phyloP scores from a whole-genome alignment of 352 stramenopile species.

The Globisporangium uncinulatum region DNA sequence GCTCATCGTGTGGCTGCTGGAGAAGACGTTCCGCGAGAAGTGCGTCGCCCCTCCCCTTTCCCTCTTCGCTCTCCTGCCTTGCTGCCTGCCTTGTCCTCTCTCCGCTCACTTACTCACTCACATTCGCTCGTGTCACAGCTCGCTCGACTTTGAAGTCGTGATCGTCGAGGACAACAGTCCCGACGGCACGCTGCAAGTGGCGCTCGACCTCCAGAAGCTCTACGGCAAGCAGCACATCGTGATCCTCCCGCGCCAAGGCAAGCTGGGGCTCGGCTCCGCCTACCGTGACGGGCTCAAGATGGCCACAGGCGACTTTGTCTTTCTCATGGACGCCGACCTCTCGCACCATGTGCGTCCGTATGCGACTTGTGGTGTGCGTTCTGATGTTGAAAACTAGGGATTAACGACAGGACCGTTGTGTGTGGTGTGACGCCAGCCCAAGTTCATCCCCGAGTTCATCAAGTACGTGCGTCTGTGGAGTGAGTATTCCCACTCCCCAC shows the following conservation, averaged over 20 bases:
- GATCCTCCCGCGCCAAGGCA: slow-evolving; percentile 93
- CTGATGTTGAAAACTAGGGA: no score
- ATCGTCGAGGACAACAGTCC: slow-evolving; percentile 98
- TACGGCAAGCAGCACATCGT: slow-evolving; percentile 90
- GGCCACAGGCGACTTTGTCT: slow-evolving; percentile 90
- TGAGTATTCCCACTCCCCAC: not conserved
- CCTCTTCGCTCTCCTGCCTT: no score
- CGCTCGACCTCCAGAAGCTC: slow-evolving; percentile 85
- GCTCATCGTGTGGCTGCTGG: slow-evolving; percentile 96
- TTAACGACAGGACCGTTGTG: not conserved
- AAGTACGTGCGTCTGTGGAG: slow-evolving; percentile 22
- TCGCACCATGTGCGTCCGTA: slow-evolving; percentile 89
- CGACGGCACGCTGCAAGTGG: slow-evolving; percentile 95
- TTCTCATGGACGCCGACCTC: slow-evolving; percentile 99
- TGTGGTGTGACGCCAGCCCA: slow-evolving; percentile 59
- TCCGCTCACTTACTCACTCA: not conserved
- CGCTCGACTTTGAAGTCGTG: slow-evolving; percentile 94
- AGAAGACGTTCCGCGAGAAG: slow-evolving; percentile 91
- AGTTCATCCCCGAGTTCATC: slow-evolving; percentile 95
- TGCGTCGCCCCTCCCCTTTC: slow-evolving; percentile 24
- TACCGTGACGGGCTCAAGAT: slow-evolving; percentile 95
- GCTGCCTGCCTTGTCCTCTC: no score
- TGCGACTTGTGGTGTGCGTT: not conserved
- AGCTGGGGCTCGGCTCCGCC: slow-evolving; percentile 94
- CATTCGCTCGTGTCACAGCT: slow-evolving; percentile 25